phyloP scores from a whole-genome alignment of 2,329 filamentous ascomycete genomes.

The Fusarium compactum region DNA sequence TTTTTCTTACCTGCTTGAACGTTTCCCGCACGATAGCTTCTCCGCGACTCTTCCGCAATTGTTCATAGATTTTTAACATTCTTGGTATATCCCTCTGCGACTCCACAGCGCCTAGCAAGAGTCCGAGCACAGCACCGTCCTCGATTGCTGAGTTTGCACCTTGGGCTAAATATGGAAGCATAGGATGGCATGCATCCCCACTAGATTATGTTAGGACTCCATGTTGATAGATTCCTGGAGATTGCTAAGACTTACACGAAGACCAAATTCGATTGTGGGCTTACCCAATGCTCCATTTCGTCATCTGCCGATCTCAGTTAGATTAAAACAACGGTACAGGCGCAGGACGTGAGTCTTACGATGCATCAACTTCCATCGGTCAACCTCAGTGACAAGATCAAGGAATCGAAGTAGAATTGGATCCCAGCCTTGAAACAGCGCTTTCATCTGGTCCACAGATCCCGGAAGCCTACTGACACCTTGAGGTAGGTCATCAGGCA shows the following conservation, averaged over 20 bases:
- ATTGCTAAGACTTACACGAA: constrained; percentile 53
- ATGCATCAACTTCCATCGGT: constrained; percentile 21
- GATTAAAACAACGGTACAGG: neutral
- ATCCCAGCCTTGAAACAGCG: constrained; percentile 13
- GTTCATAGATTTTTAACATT: constrained; percentile 60
- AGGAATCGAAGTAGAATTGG: constrained; percentile 16
- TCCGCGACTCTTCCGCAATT: constrained; percentile 61
- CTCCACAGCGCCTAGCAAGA: constrained; percentile 64
- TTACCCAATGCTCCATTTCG: constrained; percentile 67
- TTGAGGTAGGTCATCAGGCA: constrained; percentile 71
- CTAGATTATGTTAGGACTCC: constrained; percentile 29
- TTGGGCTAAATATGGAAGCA: constrained; percentile 73
- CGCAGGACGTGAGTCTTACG: neutral
- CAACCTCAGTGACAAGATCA: constrained; percentile 5
- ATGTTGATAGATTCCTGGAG: neutral
- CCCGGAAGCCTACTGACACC: constrained; percentile 54
- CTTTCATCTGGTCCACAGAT: constrained; percentile 16
- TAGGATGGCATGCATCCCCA: constrained; percentile 73
- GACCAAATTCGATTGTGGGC: constrained; percentile 62
- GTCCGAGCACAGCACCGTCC: constrained; percentile 74
- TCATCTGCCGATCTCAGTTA: constrained; percentile 50
- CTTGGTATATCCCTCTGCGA: constrained; percentile 59
- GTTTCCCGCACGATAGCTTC: constrained; percentile 71
- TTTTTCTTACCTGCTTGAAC: constrained; percentile 58
- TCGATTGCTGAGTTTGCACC: constrained; percentile 77